Evolutionary conservation across 2,329 filamentous ascomycete genomes (phyloP), one percentile per base, ranked within the genome.

Genomic region (Paraphaeosphaeria sporulosa): DNA sequence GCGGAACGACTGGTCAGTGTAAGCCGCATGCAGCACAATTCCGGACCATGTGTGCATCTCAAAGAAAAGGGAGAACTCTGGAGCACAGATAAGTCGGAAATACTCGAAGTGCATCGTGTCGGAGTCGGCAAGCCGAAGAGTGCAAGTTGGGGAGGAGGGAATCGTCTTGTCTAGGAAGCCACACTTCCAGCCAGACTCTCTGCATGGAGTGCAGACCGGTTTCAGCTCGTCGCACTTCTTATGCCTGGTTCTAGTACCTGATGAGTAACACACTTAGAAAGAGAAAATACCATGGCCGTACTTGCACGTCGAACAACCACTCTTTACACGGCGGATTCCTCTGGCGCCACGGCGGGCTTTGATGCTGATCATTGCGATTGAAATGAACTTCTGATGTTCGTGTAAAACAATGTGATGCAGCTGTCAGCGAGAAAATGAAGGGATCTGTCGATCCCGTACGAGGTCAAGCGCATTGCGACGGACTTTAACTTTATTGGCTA

Each of bases 341-440:
- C 49, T 34, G 27, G 56, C 57, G 19, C 53, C 56, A n/a, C 23
- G 66, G 64, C 30, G 70, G 66, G 66, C 51, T 4, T 32, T 32
- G 17, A 15, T 17, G 21, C 23, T 19, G 38, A n/a, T 25, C 27
- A 17, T 43, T 5, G 23, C 25, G 27, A 17, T 23, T 15, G 19
- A 12, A 12, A 17, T 21, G 7, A 17, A n/a, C 17, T 3, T 52
- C 15, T 32, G n/a, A n/a, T 21, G 40, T 43, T 6, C 10, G 34
- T 25, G 48, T 21, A n/a, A 13, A 19, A 36, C 17, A 19, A 51
- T n/a, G 17, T 9, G 30, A 21, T 38, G 32, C 17, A 21, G 48
- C 6, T 4, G 30, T 51, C 5, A 27, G 21, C n/a, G 19, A 52
- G 34, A 17, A 17, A 3, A 40, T 40, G 12, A 17, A 40, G 34